Conservation (phyloP, 331 rosid genomes). For the Pyracantha coccinea region DNA sequence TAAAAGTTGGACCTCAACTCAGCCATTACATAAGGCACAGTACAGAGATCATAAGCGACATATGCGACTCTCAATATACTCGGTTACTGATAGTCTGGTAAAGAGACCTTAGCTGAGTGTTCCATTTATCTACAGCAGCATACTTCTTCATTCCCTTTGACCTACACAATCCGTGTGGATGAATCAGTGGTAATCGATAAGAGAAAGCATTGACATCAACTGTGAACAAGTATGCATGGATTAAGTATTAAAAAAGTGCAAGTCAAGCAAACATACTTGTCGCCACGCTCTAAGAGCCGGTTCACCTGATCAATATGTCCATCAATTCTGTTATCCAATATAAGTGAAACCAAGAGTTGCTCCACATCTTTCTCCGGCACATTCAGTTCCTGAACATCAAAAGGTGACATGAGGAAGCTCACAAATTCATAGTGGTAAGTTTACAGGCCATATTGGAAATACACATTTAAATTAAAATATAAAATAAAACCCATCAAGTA, state of each 20-base stretch:
- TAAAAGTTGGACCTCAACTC: neutral
- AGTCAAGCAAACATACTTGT: constrained; percentile 39
- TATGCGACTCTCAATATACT: constrained; percentile 30
- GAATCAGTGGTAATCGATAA: neutral
- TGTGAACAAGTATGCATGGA: neutral
- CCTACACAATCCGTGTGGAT: constrained; percentile 35
- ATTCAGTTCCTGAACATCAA: constrained; percentile 65
- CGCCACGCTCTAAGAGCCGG: constrained; percentile 84
- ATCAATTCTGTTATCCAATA: constrained; percentile 87
- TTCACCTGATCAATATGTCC: constrained; percentile 98
- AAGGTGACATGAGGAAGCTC: neutral
- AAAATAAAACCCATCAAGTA: neutral
- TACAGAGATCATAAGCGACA: neutral
- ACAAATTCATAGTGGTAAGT: too few species aligned
- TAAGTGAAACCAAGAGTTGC: constrained; percentile 83
- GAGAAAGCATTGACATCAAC: neutral
- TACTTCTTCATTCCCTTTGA: constrained; percentile 96
- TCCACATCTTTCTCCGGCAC: constrained; percentile 96
- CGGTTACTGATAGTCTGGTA: constrained; percentile 72
- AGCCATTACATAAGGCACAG: constrained; percentile 1
- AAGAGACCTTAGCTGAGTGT: constrained; percentile 80
- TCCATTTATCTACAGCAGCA: constrained; percentile 91
- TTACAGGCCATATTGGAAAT: neutral
- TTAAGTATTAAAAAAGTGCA: neutral
- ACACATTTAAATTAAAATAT: neutral